Evolutionary conservation across 805 yeast species (phyloP).

Genomic region (Wickerhamiella parazyma): DNA sequence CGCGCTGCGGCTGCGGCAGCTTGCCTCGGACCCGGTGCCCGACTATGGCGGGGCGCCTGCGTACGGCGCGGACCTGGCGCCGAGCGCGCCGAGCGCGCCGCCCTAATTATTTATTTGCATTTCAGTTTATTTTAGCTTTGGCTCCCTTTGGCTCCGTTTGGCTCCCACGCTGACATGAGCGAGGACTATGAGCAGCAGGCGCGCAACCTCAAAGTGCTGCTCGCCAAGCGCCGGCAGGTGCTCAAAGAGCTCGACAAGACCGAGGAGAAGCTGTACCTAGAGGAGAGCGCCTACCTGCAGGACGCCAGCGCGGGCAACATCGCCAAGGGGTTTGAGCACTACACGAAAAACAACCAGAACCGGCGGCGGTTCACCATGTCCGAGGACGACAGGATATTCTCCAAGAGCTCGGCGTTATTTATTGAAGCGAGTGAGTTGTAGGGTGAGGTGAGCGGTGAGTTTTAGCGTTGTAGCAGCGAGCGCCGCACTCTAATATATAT

Average conservation of each 20-base stretch:
- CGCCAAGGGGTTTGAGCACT: constrained; percentile 81
- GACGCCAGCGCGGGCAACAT: constrained; percentile 67
- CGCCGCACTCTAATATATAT: no score
- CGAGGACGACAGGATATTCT: constrained; percentile 71
- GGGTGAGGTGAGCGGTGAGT: no score
- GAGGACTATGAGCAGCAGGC: constrained; percentile 52
- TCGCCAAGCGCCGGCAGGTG: constrained; percentile 43
- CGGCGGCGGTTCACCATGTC: constrained; percentile 35
- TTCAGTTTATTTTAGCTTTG: background rate
- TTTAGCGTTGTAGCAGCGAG: no score
- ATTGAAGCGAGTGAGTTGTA: constrained; percentile 29
- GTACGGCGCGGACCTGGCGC: background rate
- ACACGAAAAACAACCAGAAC: constrained; percentile 40
- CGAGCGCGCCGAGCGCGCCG: background rate
- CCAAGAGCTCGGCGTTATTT: constrained; percentile 58
- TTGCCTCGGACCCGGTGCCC: constrained; percentile 5
- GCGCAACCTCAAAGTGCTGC: constrained; percentile 48
- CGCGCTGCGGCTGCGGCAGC: constrained; percentile 1
- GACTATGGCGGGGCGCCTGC: constrained; percentile 5
- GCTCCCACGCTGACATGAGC: background rate
- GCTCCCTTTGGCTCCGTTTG: background rate
- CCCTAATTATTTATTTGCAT: background rate
- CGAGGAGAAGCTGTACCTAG: constrained; percentile 67
- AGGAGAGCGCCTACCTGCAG: constrained; percentile 64
- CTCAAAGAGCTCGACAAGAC: constrained; percentile 41